These are phyloP conservation scores for Macrotyloma uniflorum DNA, from an alignment of 306 rosid genomes.

Conservation along the genomic window DNA sequence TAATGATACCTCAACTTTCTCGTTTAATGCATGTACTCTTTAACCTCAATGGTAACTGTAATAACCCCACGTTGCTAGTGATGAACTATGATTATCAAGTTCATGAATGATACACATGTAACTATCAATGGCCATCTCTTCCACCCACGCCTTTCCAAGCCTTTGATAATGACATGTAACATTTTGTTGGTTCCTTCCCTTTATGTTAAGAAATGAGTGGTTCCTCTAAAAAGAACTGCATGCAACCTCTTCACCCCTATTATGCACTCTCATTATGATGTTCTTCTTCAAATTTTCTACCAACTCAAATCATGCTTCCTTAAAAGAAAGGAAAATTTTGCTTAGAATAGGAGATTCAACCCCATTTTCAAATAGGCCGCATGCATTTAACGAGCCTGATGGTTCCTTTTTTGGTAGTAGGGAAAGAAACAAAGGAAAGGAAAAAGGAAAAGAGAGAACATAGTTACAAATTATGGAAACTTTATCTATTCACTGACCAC, in stretches of 20 bases:
- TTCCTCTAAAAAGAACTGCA: conserved; percentile 34
- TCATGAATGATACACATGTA: conserved; percentile 39
- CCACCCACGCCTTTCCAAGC: conserved; percentile 46
- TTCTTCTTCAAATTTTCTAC: neutral
- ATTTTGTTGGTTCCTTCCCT: conserved; percentile 35
- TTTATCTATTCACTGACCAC: neutral
- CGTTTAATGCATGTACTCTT: neutral
- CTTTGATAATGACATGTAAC: conserved; percentile 50
- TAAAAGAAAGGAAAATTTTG: conserved; percentile 10
- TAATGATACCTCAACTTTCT: neutral
- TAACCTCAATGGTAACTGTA: neutral
- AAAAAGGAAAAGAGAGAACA: neutral
- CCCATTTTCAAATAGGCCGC: neutral
- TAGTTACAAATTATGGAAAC: neutral
- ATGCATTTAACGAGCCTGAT: conserved; percentile 10
- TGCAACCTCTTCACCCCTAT: conserved; percentile 15
- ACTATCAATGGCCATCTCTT: conserved; percentile 45
- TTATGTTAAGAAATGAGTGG: conserved; percentile 34
- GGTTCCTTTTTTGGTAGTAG: conserved; percentile 3
- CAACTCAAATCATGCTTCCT: conserved; percentile 14
- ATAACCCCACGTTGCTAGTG: conserved; percentile 35
- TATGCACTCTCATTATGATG: neutral
- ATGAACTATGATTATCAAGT: conserved; percentile 43
- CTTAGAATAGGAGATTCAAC: neutral
- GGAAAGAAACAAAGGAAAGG: neutral